These are phyloP conservation scores for Piper longum DNA, from an alignment of 164 flowering plant genomes.

Conservation along the genomic window DNA sequence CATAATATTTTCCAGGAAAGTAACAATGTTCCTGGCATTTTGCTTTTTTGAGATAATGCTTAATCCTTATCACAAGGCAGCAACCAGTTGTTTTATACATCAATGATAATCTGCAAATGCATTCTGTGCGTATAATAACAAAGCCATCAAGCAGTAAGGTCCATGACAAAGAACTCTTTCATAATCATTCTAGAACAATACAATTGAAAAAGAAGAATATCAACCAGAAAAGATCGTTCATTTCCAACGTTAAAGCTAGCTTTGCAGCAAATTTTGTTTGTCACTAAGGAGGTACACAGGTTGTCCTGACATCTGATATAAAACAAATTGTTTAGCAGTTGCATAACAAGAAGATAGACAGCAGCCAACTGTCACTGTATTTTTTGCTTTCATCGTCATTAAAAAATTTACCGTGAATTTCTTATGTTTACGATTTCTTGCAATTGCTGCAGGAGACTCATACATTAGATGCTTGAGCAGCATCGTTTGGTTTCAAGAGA, in stretches of 20 bases:
- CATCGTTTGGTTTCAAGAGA: background rate
- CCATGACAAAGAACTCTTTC: too few species aligned
- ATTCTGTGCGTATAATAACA: background rate
- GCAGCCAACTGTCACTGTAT: background rate
- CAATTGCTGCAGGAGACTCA: background rate
- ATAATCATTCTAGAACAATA: background rate
- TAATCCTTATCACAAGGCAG: too few species aligned
- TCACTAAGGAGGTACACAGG: background rate
- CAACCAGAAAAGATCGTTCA: too few species aligned
- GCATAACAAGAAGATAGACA: background rate
- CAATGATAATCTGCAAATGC: background rate
- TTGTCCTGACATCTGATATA: too few species aligned
- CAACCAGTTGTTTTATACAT: too few species aligned
- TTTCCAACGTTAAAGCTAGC: background rate
- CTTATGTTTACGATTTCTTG: background rate
- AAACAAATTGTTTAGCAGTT: background rate
- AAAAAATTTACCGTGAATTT: background rate
- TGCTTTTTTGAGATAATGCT: too few species aligned
- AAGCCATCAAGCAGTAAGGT: background rate
- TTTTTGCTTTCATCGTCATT: background rate
- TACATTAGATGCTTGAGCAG: slow-evolving; percentile 3
- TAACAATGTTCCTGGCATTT: too few species aligned
- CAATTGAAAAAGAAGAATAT: background rate
- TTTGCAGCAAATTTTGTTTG: background rate
- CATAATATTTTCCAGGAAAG: too few species aligned